Conservation (phyloP, 805 yeast species). For the Priceomyces castillae region DNA sequence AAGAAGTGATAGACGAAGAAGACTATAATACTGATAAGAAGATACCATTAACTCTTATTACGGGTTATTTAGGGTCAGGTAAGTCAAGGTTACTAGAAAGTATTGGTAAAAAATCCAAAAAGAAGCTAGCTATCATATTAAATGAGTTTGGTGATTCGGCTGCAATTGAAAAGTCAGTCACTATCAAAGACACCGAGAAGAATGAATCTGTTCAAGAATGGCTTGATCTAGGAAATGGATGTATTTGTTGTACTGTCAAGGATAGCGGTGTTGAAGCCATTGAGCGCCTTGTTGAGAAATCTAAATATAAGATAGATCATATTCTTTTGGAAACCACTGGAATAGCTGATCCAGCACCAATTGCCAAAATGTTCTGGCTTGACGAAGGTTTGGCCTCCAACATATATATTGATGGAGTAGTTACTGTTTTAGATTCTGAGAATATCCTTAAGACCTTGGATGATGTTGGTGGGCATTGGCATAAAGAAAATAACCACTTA, state of each 20-base stretch:
- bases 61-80: slow-evolving; percentile 95
- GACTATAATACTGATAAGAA: slow-evolving; percentile 26
- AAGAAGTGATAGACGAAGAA: slow-evolving; percentile 27
- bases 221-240: slow-evolving; percentile 95
- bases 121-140: slow-evolving; percentile 81
- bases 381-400: slow-evolving; percentile 84
- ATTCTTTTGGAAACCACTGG: slow-evolving; percentile 95
- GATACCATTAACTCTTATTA: slow-evolving; percentile 89
- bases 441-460: slow-evolving; percentile 64
- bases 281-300: slow-evolving; percentile 73
- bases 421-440: slow-evolving; percentile 79
- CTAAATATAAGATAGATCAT: slow-evolving; percentile 76
- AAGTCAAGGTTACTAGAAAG: slow-evolving; percentile 80
- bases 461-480: slow-evolving; percentile 75
- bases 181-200: slow-evolving; percentile 54
- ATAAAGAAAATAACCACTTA: slow-evolving; percentile 37
- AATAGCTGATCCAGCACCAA: slow-evolving; percentile 96
- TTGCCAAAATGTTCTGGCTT: slow-evolving; percentile 96
- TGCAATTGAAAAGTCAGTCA: slow-evolving; percentile 83
- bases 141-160: slow-evolving; percentile 92
- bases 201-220: slow-evolving; percentile 73
- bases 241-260: slow-evolving; percentile 93
- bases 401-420: slow-evolving; percentile 86
- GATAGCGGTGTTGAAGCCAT: slow-evolving; percentile 94
- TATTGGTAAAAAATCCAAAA: slow-evolving; percentile 67